Conservation (phyloP, 2,329 filamentous ascomycete species). For the Penicillium capsulatum region DNA sequence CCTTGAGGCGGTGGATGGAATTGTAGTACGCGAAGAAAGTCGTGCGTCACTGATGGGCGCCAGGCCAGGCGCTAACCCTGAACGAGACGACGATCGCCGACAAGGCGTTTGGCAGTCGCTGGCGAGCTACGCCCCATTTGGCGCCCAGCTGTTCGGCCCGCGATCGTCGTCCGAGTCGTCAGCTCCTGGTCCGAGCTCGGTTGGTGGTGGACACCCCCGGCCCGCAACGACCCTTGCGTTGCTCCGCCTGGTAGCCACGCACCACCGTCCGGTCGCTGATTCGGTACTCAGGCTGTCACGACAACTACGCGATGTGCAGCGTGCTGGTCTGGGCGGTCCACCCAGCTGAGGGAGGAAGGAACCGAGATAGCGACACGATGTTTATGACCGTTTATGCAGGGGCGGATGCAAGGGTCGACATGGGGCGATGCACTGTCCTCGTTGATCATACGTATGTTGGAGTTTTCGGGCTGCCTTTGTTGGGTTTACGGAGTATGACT, state of each 20-base stretch:
- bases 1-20: slow-evolving; percentile 32
- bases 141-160: slow-evolving; percentile 10
- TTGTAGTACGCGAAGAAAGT: slow-evolving; percentile 25
- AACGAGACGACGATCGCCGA: background rate
- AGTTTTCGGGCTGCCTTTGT: too few species aligned
- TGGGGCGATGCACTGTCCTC: too few species aligned
- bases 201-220: background rate
- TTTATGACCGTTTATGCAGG: background rate
- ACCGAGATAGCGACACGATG: too few species aligned
- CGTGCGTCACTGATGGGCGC: slow-evolving; percentile 3
- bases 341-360: slow-evolving; percentile 14
- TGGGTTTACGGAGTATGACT: too few species aligned
- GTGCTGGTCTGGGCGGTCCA: slow-evolving; percentile 9
- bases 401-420: too few species aligned
- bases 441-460: too few species aligned
- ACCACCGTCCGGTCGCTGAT: slow-evolving; percentile 28
- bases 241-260: slow-evolving; percentile 24
- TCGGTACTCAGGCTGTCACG: slow-evolving; percentile 25
- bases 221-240: slow-evolving; percentile 17
- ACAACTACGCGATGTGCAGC: slow-evolving; percentile 23
- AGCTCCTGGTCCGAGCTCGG: slow-evolving; percentile 4
- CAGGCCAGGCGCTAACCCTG: background rate
- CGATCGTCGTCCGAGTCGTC: slow-evolving; percentile 3
- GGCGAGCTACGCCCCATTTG: slow-evolving; percentile 14
- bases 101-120: slow-evolving; percentile 15